A percentile compares a stretch with the other conserved stretches of the same genome.
phyloP scores from a whole-genome alignment of 495 filamentous ascomycete genomes.

The Aspergillus conjunctus region DNA sequence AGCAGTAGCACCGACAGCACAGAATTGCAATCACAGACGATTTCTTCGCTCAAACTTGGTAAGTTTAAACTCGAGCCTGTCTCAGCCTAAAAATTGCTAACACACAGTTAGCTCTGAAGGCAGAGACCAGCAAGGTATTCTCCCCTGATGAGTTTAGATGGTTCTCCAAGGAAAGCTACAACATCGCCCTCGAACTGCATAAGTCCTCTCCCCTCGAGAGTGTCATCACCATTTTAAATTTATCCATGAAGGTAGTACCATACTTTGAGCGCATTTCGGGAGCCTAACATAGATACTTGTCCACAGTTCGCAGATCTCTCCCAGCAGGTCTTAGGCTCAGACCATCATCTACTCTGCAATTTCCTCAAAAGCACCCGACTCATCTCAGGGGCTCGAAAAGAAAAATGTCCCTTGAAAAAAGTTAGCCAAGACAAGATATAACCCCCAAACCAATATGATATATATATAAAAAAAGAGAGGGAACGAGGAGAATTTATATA shows the following conservation, averaged over 20 bases:
- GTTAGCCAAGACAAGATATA: conserved; percentile 21
- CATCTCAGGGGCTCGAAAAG: conserved; percentile 62
- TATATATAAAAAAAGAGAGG: too few species aligned
- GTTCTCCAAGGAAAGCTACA: conserved; percentile 80
- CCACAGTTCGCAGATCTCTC: conserved; percentile 61
- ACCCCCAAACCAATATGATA: too few species aligned
- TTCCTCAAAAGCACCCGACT: conserved; percentile 66
- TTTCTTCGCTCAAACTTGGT: conserved; percentile 66
- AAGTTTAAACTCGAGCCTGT: conserved; percentile 19
- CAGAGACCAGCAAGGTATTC: conserved; percentile 40
- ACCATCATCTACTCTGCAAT: conserved; percentile 65
- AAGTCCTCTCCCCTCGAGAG: conserved; percentile 53
- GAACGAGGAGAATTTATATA: not conserved
- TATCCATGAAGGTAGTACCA: conserved; percentile 52
- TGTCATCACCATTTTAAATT: conserved; percentile 57
- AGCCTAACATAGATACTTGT: not conserved
- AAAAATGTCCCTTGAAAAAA: conserved; percentile 61
- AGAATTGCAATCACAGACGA: conserved; percentile 52
- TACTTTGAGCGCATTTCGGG: not conserved
- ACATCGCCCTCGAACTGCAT: conserved; percentile 64
- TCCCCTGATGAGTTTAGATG: conserved; percentile 72
- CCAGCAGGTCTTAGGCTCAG: conserved; percentile 50
- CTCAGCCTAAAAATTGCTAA: conserved; percentile 7
- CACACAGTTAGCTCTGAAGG: conserved; percentile 46
- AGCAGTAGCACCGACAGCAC: conserved; percentile 1